phyloP scores from a whole-genome alignment of 257 asterid genomes.

The Apocynum venetum region DNA sequence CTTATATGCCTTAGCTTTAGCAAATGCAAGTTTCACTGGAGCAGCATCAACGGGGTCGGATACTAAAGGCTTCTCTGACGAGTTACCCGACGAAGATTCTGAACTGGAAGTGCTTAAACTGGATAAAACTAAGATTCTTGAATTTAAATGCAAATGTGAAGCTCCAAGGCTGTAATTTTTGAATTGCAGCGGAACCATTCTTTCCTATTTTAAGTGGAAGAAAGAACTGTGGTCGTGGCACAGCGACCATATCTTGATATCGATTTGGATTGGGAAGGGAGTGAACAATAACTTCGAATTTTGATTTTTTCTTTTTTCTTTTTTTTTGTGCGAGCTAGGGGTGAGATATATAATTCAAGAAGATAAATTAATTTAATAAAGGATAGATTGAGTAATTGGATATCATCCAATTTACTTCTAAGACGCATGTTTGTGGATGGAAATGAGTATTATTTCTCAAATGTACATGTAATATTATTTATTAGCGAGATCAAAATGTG shows the following conservation, averaged over 20 bases:
- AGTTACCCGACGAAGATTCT: constrained; percentile 27
- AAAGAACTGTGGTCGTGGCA: constrained; percentile 39
- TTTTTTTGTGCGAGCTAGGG: no score
- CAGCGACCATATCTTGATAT: constrained; percentile 43
- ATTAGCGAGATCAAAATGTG: no score
- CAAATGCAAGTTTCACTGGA: constrained; percentile 61
- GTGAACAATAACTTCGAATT: not conserved
- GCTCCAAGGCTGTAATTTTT: constrained; percentile 18
- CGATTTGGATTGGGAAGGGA: not conserved
- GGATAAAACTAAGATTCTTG: constrained; percentile 43
- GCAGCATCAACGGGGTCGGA: constrained; percentile 29
- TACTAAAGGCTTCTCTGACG: constrained; percentile 34
- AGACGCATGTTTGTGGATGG: no score
- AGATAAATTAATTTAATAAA: no score
- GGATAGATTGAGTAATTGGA: no score
- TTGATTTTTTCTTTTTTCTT: not conserved
- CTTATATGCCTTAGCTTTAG: constrained; percentile 59
- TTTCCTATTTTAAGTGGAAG: constrained; percentile 39
- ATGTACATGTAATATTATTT: no score
- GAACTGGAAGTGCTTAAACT: constrained; percentile 23
- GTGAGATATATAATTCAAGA: not conserved
- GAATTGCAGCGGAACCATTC: constrained; percentile 18
- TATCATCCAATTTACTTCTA: no score
- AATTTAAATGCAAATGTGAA: constrained; percentile 14
- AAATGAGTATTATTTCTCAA: no score